Evolutionary conservation across 2,329 filamentous ascomycete genomes (phyloP).

Genomic region (Rutstroemia sp.): DNA sequence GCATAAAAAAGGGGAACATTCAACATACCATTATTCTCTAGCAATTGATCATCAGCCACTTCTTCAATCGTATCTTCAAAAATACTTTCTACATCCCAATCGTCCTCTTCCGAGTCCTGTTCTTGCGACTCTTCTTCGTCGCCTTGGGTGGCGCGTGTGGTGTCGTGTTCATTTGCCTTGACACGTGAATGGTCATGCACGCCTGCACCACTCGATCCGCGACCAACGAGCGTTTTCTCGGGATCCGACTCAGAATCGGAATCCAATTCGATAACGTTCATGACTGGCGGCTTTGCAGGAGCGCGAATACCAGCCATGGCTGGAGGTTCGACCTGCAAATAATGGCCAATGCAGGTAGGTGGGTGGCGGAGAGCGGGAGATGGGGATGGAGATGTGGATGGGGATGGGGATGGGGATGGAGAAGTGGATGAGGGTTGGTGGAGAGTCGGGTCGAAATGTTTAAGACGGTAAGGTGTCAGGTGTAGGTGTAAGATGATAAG

Average conservation of each 20-base stretch:
- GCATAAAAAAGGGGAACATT: constrained; percentile 1
- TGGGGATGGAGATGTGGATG: too few species aligned
- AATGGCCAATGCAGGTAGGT: neutral
- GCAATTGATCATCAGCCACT: constrained; percentile 39
- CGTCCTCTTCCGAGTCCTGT: constrained; percentile 16
- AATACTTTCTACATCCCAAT: constrained; percentile 32
- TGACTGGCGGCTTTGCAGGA: constrained; percentile 4
- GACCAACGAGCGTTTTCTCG: constrained; percentile 9
- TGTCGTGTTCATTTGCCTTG: neutral
- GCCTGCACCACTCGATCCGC: neutral
- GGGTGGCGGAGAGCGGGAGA: too few species aligned
- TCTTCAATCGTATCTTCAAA: constrained; percentile 40
- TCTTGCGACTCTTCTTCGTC: neutral
- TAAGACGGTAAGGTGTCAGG: too few species aligned
- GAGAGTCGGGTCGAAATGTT: too few species aligned
- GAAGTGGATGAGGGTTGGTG: too few species aligned
- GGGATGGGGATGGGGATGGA: too few species aligned
- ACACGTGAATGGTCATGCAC: constrained; percentile 2
- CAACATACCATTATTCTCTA: constrained; percentile 32
- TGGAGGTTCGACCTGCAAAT: neutral
- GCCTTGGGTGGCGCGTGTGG: neutral
- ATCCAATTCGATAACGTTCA: neutral
- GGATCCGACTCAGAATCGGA: neutral
- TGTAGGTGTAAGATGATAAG: too few species aligned
- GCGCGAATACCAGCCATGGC: neutral